phyloP scores from a whole-genome alignment of 2,329 filamentous ascomycete genomes.

The Sporothrix curviconia region DNA sequence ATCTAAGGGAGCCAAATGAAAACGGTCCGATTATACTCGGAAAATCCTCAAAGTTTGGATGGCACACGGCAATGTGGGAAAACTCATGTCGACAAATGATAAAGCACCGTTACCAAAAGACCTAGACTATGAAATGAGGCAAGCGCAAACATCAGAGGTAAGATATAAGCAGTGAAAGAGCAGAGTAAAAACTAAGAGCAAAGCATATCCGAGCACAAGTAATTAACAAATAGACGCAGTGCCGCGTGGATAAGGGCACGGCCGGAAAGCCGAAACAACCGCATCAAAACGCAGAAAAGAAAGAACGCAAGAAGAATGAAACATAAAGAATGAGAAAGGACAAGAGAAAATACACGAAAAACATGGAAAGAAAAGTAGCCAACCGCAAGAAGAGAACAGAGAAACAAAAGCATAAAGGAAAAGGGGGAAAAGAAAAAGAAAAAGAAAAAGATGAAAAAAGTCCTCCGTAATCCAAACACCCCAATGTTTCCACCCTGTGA shows the following conservation, averaged over 20 bases:
- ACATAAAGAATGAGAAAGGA: neutral
- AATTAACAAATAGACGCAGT: too few species aligned
- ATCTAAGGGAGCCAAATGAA: neutral
- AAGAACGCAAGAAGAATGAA: neutral
- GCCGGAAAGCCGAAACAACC: neutral
- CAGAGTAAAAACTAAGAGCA: neutral
- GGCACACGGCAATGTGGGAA: too few species aligned
- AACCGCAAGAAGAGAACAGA: neutral
- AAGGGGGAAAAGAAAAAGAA: neutral
- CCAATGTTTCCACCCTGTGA: neutral
- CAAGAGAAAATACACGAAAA: neutral
- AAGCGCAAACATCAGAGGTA: neutral
- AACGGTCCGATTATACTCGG: neutral
- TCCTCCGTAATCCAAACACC: neutral
- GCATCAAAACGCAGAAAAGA: neutral
- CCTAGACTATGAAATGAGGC: neutral
- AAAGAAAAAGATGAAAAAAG: neutral
- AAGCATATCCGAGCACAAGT: neutral
- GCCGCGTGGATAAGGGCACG: too few species aligned
- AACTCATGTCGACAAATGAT: too few species aligned
- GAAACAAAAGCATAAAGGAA: neutral
- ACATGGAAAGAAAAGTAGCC: neutral
- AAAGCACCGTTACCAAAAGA: too few species aligned
- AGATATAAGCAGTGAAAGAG: neutral
- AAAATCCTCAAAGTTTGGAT: too few species aligned